These are phyloP conservation scores for Botrytis pseudocinerea DNA, from an alignment of 2,329 filamentous ascomycete species.

Conservation along the genomic window DNA sequence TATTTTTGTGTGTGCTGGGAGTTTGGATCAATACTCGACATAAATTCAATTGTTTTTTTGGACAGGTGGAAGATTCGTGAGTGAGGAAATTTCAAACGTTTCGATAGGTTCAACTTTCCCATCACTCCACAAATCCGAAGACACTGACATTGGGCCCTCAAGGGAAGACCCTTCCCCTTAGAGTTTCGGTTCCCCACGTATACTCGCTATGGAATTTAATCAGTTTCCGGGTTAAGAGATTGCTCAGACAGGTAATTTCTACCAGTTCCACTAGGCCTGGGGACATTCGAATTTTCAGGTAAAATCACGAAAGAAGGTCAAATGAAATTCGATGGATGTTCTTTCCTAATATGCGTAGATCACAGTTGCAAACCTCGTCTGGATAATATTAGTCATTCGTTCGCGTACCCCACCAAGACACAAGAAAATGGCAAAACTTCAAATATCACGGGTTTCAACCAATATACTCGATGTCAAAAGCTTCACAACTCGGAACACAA, in stretches of 20 bases:
- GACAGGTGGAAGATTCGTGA: not conserved
- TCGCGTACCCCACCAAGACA: not conserved
- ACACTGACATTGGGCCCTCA: not conserved
- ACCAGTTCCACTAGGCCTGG: not conserved
- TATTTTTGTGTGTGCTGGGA: too few species aligned
- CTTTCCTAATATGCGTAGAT: not conserved
- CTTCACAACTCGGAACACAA: not conserved
- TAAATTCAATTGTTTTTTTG: too few species aligned
- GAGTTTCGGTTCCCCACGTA: not conserved
- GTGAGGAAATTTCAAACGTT: not conserved
- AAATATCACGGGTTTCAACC: not conserved
- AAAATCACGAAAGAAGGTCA: too few species aligned
- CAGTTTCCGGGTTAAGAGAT: not conserved
- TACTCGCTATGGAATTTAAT: not conserved
- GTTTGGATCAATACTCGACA: too few species aligned
- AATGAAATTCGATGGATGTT: not conserved
- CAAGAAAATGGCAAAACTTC: not conserved
- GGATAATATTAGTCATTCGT: not conserved
- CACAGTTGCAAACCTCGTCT: not conserved
- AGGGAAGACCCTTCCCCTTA: not conserved
- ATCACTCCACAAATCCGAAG: not conserved
- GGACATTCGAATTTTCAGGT: not conserved
- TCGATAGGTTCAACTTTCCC: not conserved
- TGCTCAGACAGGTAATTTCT: too few species aligned
- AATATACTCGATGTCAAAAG: not conserved